These are phyloP conservation scores for Arthrobotrys musiformis DNA, from an alignment of 2,329 filamentous ascomycete genomes.

Conservation along the genomic window DNA sequence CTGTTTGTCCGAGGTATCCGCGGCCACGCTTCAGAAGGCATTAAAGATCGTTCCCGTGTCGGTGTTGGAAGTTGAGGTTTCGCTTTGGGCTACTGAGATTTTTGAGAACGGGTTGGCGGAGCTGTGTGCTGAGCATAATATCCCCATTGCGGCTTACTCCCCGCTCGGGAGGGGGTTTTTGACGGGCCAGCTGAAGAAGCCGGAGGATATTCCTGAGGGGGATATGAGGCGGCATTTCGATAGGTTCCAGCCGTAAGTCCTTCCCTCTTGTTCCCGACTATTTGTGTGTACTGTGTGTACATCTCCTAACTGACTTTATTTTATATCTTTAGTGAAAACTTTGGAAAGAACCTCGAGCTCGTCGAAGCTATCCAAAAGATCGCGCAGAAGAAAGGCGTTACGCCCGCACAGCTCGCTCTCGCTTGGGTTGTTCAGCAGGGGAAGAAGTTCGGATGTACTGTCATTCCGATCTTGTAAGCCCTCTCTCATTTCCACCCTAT, in stretches of 20 bases:
- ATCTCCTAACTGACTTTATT: not conserved
- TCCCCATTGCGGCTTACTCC: constrained; percentile 78
- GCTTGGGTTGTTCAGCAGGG: constrained; percentile 71
- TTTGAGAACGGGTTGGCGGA: constrained; percentile 68
- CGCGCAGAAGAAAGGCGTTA: constrained; percentile 71
- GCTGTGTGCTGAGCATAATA: constrained; percentile 72
- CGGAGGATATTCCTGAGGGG: constrained; percentile 69
- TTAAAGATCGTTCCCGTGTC: constrained; percentile 64
- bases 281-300: too few species aligned
- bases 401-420: constrained; percentile 73
- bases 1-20: constrained; percentile 68
- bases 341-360: constrained; percentile 73
- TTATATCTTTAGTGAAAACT: constrained; percentile 64
- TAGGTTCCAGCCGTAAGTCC: constrained; percentile 69
- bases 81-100: constrained; percentile 66
- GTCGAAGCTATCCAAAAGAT: constrained; percentile 70
- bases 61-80: constrained; percentile 68
- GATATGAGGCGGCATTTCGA: constrained; percentile 67
- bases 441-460: constrained; percentile 66
- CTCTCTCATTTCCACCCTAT: not conserved
- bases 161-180: constrained; percentile 72
- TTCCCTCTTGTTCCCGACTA: not conserved
- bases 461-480: constrained; percentile 74
- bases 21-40: constrained; percentile 67
- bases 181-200: constrained; percentile 67